Evolutionary conservation across 805 yeast species (phyloP), one percentile per base, ranked within the genome.

Genomic region (Kregervanrija fluxuum): DNA sequence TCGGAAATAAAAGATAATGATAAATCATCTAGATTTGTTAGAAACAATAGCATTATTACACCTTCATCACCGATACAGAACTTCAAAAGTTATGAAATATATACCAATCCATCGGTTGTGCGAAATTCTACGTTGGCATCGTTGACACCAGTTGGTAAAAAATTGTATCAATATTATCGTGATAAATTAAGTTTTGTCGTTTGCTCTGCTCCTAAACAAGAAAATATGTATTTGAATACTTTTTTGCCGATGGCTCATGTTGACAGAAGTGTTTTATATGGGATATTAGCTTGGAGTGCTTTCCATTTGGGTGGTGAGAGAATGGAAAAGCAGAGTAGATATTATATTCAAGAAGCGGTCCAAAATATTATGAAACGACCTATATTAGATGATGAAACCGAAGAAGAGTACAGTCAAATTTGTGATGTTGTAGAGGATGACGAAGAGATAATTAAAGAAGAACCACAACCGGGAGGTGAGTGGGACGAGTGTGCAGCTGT

Each of bases 241-340:
- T 75, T 76, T 51, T 52, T 76, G 38, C 82, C 82, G 1, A 66
- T 77, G 62, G 81, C 81, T 0, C 76, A 74, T 40, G 55, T 62
- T 45, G 78, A 77, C 51, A 55, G 58, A 32, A 77, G 79, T 4
- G 77, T 76, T 2, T 53, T 77, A 37, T 72, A 73, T 54, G 75
- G 76, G 5, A 66, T 77, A 9, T 51, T 77, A 40, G 79, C 79
- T 2, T 76, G 81, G 80, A 66, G 79, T 15, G 77, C 77, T 2
- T 74, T 74, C 52, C 78, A 74, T 52, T 52, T 75, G 40, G 75
- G 74, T 39, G 69, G 70, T 2, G 46, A 49, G 8, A 53, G 49
- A 40, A 70, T 75, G 74, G 67, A 66, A 35, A 58, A 57, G 12
- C 77, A 74, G 51, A 85, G 82, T 4, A 53, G 59, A 3, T 67